Percentiles rank a stretch among this genome's conserved stretches.
These are phyloP conservation scores for Penicillium sp. DNA, from an alignment of 2,329 filamentous ascomycete species.

Conservation along the genomic window DNA sequence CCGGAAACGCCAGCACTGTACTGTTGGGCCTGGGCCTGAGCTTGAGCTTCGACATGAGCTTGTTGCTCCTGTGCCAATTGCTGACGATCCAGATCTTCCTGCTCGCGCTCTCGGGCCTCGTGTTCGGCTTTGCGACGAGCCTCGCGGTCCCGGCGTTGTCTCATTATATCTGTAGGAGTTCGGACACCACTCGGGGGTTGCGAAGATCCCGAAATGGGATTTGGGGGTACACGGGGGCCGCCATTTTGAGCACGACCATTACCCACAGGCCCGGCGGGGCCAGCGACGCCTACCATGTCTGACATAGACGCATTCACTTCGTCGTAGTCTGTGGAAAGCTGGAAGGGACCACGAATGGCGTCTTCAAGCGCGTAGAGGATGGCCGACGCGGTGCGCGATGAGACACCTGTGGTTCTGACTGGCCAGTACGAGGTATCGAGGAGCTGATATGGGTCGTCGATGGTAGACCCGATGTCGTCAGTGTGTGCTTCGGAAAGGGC, in stretches of 20 bases:
- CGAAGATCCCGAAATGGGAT: conserved; percentile 56
- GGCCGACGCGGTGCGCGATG: conserved; percentile 80
- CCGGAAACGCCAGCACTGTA: conserved; percentile 49
- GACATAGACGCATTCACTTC: conserved; percentile 95
- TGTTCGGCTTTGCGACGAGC: conserved; percentile 68
- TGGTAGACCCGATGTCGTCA: conserved; percentile 35
- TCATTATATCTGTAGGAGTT: conserved; percentile 90
- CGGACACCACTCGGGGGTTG: conserved; percentile 64
- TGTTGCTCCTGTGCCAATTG: conserved; percentile 41
- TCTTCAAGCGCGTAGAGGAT: conserved; percentile 93
- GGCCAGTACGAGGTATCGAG: conserved; percentile 55
- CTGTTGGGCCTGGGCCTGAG: conserved; percentile 30
- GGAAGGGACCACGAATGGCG: conserved; percentile 77
- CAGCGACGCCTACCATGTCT: conserved; percentile 68
- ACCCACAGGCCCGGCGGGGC: conserved; percentile 47
- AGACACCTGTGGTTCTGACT: conserved; percentile 62
- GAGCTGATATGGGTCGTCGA: conserved; percentile 32
- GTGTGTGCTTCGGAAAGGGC: conserved; percentile 38
- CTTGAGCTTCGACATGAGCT: conserved; percentile 26
- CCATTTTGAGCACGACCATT: conserved; percentile 62
- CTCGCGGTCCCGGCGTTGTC: conserved; percentile 77
- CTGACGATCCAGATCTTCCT: conserved; percentile 53
- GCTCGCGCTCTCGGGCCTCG: conserved; percentile 60
- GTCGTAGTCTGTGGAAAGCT: conserved; percentile 78
- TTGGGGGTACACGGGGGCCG: conserved; percentile 53